Evolutionary conservation across 2,329 filamentous ascomycete species (phyloP), one percentile per base, ranked within the genome.

Genomic region (Colletotrichum sp.): DNA sequence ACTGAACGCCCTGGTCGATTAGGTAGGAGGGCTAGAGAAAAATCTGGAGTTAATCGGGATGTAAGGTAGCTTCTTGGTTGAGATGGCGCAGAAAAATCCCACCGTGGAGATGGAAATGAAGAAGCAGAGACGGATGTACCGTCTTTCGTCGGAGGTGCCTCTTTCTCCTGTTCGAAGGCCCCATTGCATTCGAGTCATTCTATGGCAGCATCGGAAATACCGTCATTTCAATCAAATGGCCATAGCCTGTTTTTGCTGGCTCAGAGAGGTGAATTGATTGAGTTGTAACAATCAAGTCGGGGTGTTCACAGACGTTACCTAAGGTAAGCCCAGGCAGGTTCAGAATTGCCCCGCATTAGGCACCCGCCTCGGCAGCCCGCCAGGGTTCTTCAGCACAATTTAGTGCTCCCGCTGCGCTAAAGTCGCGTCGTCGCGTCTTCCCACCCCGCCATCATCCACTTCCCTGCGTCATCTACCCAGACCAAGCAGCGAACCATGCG

Each of bases 401-500:
- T 12, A 68, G 58, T 30, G 34, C 13, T 10, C 10, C 32, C 15
- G 6, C 32, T 34, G 21, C 30, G 18, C 48, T 68, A 16, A 68
- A 36, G 70, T 70, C 74, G 57, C 64, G 74, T 74, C 60, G 67
- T 70, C 66, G 71, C 66, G 71, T 66, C 58, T 55, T 58, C 57
- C 36, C 13, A 43, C 36, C 13, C 67, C 67, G 10, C 55, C 67
- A 9, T 60, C 52, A 58, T 58, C 55, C 24, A 26, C 30, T 13
- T 28, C n/a, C 1, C 30, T 32, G 28, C 58, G 16, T 36, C 58
- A 34, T 34, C 58, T 34, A 21, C 30, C 26, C 16, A 28, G 15
- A 43, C 38, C 18, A 57, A 26, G 16, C 32, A 4, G 57, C 30
- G 58, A 57, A 55, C 63, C 8, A 38, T 61, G 12, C 24, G 28